Percentiles rank a stretch among this genome's conserved stretches.
phyloP scores from a whole-genome alignment of 2,329 filamentous ascomycete genomes.

The Cordyceps cateniannulata region DNA sequence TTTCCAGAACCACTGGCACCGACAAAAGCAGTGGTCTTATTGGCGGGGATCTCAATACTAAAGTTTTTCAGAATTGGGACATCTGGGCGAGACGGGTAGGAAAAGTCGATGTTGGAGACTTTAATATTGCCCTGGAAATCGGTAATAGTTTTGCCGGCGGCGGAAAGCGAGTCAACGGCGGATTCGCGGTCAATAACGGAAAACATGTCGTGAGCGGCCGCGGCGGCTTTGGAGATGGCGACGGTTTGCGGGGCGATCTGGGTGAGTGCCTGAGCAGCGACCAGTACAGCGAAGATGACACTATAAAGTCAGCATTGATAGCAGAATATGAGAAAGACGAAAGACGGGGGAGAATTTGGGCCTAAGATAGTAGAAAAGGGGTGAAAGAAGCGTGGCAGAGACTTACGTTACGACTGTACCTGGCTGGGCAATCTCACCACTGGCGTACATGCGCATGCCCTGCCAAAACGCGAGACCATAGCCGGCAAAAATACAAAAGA shows the following conservation, averaged over 20 bases:
- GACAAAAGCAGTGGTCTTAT: constrained; percentile 48
- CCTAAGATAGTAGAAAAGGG: not conserved
- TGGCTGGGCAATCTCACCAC: constrained; percentile 37
- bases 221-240: constrained; percentile 38
- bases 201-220: constrained; percentile 41
- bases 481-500: constrained; percentile 41
- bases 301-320: constrained; percentile 19
- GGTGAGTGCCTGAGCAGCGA: constrained; percentile 39
- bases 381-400: not conserved
- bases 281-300: constrained; percentile 41
- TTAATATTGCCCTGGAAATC: constrained; percentile 38
- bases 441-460: constrained; percentile 39
- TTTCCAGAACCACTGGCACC: constrained; percentile 54
- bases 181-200: constrained; percentile 39
- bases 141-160: constrained; percentile 24
- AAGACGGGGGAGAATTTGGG: not conserved
- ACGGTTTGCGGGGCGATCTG: constrained; percentile 41
- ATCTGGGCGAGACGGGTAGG: constrained; percentile 50
- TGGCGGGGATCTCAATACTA: constrained; percentile 35
- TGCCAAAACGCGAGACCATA: constrained; percentile 47
- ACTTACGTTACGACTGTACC: constrained; percentile 42
- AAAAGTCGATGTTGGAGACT: constrained; percentile 42
- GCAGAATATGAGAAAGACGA: too few species aligned
- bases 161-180: constrained; percentile 35
- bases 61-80: constrained; percentile 38